Evolutionary conservation across 2,329 filamentous ascomycete species (phyloP).

Genomic region (Colletotrichum kahawae): DNA sequence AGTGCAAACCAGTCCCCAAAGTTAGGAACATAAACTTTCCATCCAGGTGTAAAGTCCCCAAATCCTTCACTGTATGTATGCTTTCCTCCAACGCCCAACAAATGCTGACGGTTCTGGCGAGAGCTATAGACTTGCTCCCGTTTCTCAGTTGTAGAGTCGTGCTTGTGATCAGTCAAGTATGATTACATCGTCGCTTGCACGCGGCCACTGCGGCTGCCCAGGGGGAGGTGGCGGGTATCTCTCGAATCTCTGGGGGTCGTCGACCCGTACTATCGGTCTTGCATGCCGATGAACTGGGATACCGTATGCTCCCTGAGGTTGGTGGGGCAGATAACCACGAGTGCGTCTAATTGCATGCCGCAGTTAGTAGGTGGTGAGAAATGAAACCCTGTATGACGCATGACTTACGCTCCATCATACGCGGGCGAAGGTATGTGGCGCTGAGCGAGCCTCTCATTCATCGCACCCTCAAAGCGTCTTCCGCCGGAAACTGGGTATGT

Average conservation of each 20-base stretch:
- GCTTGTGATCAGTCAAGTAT: conserved; percentile 31
- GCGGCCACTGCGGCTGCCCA: conserved; percentile 24
- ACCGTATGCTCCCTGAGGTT: conserved; percentile 17
- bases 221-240: conserved; percentile 21
- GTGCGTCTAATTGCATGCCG: background rate
- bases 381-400: background rate
- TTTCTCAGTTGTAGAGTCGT: background rate
- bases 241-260: background rate
- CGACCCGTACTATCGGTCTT: background rate
- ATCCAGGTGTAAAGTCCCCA: background rate
- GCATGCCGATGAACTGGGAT: conserved; percentile 5
- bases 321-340: conserved; percentile 19
- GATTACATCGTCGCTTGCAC: conserved; percentile 32
- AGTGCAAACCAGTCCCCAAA: background rate
- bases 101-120: background rate
- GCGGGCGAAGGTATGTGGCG: background rate
- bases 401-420: conserved; percentile 7
- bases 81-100: background rate
- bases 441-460: background rate
- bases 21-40: background rate
- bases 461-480: background rate
- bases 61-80: background rate
- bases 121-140: background rate
- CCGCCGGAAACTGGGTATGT: background rate
- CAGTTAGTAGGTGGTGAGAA: background rate